Base-by-base conservation (phyloP, 163 green algal genomes). In the Scenedesmus sp. region DNA sequence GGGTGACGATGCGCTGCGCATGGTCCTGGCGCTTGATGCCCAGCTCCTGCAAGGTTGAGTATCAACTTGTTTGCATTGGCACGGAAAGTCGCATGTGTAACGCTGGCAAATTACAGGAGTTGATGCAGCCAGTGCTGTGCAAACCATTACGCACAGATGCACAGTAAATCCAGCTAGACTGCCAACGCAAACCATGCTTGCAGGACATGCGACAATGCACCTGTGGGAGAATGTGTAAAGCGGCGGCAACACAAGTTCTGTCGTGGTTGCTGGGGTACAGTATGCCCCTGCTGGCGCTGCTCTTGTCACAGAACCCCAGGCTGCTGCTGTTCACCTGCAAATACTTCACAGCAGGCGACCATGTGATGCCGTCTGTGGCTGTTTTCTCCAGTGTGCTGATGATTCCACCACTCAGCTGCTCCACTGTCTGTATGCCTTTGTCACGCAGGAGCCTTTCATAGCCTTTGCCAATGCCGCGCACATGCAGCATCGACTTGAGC, bases 11-110 rank as follows among this genome's bases (percentile, higher is more conserved):
- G 26, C 82, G 90, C 26, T 90, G 62, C n/a, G 87, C 91, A 77
- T 97, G 92, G 23, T 94, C 82, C 56, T 82, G 88, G 77, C 94
- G 93, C 34, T 93, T 88, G 84, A 98, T 97, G 52, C 96, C 96
- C 6, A 97, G 70, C 7, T n/a, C 77, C 88, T 95, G 77, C 95
- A 59, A 7, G 54, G 52, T 46, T 46, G 34, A 46, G 34, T 46
- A 46, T 46, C 34, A 46, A 46, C 34, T 46, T 46, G 34, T 46
- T 46, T 46, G 34, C 34, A 46, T 46, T 46, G 34, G 34, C 34
- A 46, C 34, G 34, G 34, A 46, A 46, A 46, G 34, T 46, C 34
- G 34, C 34, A 46, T 46, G 34, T 46, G 34, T 46, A 46, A 46
- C 34, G 34, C 34, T 46, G 34, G 34, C 34, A 46, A 46, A 46